Conservation (phyloP, 2,329 filamentous ascomycete species). For the Aspergillus uvarum region DNA sequence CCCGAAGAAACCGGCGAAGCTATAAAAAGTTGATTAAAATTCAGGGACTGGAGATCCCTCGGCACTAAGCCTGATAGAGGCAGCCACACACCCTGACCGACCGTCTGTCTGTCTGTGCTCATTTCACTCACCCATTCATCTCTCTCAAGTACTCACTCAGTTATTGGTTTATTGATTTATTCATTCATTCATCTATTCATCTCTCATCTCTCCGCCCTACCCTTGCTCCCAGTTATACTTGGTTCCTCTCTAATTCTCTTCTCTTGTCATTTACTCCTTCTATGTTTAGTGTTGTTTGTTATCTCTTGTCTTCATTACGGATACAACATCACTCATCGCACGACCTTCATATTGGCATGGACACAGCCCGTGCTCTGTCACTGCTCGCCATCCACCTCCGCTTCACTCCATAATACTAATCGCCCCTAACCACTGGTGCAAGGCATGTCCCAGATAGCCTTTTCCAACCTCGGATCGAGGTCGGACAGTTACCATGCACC, state of each 20-base stretch:
- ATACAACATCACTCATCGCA: no score
- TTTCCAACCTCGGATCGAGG: constrained; percentile 29
- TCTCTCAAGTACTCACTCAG: no score
- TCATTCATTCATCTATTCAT: constrained; percentile 6
- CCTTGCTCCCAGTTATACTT: background rate
- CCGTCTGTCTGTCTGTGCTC: background rate
- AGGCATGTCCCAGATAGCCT: constrained; percentile 36
- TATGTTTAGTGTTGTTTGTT: no score
- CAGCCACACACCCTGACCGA: background rate
- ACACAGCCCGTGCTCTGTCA: constrained; percentile 7
- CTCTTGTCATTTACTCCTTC: background rate
- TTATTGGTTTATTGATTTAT: no score
- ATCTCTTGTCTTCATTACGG: no score
- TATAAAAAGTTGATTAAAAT: background rate
- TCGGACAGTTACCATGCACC: constrained; percentile 42
- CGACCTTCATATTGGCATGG: constrained; percentile 14
- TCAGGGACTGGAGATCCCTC: constrained; percentile 2
- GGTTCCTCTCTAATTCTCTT: background rate
- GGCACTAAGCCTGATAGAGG: constrained; percentile 17
- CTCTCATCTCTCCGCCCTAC: background rate
- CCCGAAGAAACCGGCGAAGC: background rate
- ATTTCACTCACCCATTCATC: background rate
- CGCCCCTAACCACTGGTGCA: background rate
- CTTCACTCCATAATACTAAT: constrained; percentile 1
- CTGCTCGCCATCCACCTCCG: constrained; percentile 8